These are phyloP conservation scores for Cadophora sp. DNA, from an alignment of 2,329 filamentous ascomycete genomes.

Conservation along the genomic window DNA sequence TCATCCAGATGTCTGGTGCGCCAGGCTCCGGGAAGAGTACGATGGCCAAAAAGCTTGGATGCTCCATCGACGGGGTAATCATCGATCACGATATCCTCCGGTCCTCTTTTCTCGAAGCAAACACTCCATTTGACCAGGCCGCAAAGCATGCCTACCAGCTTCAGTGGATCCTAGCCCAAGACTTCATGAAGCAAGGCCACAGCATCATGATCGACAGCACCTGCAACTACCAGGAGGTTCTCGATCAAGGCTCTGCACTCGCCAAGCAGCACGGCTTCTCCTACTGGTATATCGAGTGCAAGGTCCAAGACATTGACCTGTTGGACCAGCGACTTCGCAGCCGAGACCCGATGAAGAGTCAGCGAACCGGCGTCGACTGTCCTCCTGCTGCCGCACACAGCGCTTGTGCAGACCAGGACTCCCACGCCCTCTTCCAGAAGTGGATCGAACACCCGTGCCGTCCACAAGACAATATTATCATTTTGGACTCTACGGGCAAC, in stretches of 20 bases:
- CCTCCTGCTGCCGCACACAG: too few relatives aligned
- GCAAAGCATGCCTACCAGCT: slow-evolving; percentile 46
- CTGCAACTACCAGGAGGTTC: slow-evolving; percentile 47
- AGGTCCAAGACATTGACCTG: too few relatives aligned
- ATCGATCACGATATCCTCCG: slow-evolving; percentile 49
- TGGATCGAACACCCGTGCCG: slow-evolving; percentile 45
- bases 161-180: slow-evolving; percentile 48
- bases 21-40: slow-evolving; percentile 51
- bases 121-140: slow-evolving; percentile 43
- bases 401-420: too few relatives aligned
- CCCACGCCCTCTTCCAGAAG: too few relatives aligned
- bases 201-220: slow-evolving; percentile 49
- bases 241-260: slow-evolving; percentile 44
- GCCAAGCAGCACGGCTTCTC: slow-evolving; percentile 37
- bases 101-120: slow-evolving; percentile 45
- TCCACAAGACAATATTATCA: slow-evolving; percentile 37
- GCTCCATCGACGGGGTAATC: slow-evolving; percentile 43
- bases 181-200: slow-evolving; percentile 46
- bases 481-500: slow-evolving; percentile 40
- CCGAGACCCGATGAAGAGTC: too few relatives aligned
- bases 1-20: slow-evolving; percentile 50
- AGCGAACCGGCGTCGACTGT: too few relatives aligned
- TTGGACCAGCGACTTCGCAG: too few relatives aligned
- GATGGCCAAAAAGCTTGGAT: slow-evolving; percentile 42
- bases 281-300: slow-evolving; percentile 47